These are phyloP conservation scores for Arachnopeziza araneosa DNA, from an alignment of 2,329 filamentous ascomycete genomes.

Conservation along the genomic window DNA sequence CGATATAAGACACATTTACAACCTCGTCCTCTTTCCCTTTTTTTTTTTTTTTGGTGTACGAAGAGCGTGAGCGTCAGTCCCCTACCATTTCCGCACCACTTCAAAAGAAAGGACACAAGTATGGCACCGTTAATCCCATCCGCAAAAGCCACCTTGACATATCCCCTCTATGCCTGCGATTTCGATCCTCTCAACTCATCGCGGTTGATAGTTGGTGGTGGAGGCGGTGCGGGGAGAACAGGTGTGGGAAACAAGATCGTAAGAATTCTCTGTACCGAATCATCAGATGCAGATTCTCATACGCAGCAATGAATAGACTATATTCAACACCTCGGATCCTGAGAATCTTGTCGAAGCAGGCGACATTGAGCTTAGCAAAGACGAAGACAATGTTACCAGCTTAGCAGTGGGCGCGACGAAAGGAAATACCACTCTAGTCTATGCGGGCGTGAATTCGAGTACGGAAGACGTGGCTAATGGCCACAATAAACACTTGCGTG, in stretches of 20 bases:
- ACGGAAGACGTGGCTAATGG: constrained; percentile 65
- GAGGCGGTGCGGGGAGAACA: constrained; percentile 74
- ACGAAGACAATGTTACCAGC: constrained; percentile 86
- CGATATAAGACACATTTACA: neutral
- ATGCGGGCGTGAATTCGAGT: constrained; percentile 82
- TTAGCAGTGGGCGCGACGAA: constrained; percentile 63
- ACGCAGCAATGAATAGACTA: constrained; percentile 21
- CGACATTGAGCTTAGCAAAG: constrained; percentile 71
- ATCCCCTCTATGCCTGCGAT: constrained; percentile 81
- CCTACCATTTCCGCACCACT: neutral
- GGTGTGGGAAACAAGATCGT: constrained; percentile 87
- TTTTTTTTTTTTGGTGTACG: too few relatives aligned
- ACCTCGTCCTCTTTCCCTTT: neutral
- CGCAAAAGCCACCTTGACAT: constrained; percentile 52
- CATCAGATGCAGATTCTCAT: constrained; percentile 3
- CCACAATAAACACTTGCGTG: constrained; percentile 78
- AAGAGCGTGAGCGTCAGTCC: too few relatives aligned
- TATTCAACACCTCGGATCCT: constrained; percentile 28
- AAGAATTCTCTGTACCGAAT: constrained; percentile 28
- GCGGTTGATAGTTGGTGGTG: constrained; percentile 76
- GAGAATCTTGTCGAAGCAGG: constrained; percentile 52
- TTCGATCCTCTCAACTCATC: constrained; percentile 77
- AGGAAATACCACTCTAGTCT: constrained; percentile 50
- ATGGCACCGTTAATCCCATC: constrained; percentile 29
- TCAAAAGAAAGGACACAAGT: neutral